Percentiles rank a stretch among this genome's conserved stretches.
Conservation (phyloP, 805 yeast species). For the Schwanniomyces sp. region DNA sequence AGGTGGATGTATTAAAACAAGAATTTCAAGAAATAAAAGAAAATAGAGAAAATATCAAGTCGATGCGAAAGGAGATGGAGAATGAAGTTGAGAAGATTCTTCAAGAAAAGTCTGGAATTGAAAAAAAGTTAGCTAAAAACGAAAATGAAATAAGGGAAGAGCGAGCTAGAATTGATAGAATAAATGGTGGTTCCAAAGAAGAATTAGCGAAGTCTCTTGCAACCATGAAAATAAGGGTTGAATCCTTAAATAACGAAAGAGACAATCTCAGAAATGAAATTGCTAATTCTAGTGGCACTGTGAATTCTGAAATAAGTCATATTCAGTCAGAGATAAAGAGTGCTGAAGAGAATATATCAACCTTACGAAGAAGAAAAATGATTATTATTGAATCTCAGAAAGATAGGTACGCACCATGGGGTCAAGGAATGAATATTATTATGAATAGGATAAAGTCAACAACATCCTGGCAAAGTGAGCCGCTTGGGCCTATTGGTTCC, state of each 20-base stretch:
- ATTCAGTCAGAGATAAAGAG: constrained; percentile 19
- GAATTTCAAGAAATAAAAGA: constrained; percentile 11
- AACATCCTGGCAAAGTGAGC: constrained; percentile 43
- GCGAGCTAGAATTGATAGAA: constrained; percentile 36
- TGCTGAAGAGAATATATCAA: constrained; percentile 6
- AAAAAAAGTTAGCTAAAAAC: constrained; percentile 18
- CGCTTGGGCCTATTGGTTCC: constrained; percentile 82
- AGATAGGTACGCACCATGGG: constrained; percentile 52
- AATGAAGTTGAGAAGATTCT: constrained; percentile 17
- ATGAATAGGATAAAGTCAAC: constrained; percentile 39
- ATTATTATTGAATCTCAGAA: constrained; percentile 18
- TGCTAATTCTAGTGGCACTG: constrained; percentile 9
- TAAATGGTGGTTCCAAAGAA: constrained; percentile 46
- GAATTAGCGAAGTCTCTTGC: constrained; percentile 18
- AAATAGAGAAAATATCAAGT: constrained; percentile 12
- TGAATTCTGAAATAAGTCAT: constrained; percentile 23
- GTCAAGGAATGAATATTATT: constrained; percentile 41
- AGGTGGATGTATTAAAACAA: constrained; percentile 5
- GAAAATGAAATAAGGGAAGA: constrained; percentile 29
- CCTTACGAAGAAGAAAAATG: constrained; percentile 9
- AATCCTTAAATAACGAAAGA: constrained; percentile 19
- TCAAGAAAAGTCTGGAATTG: constrained; percentile 17
- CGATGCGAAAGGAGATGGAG: constrained; percentile 15
- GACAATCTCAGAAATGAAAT: constrained; percentile 13
- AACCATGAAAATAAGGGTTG: constrained; percentile 16